Conservation (phyloP, 306 rosid species). For the Leucaena leucocephala region DNA sequence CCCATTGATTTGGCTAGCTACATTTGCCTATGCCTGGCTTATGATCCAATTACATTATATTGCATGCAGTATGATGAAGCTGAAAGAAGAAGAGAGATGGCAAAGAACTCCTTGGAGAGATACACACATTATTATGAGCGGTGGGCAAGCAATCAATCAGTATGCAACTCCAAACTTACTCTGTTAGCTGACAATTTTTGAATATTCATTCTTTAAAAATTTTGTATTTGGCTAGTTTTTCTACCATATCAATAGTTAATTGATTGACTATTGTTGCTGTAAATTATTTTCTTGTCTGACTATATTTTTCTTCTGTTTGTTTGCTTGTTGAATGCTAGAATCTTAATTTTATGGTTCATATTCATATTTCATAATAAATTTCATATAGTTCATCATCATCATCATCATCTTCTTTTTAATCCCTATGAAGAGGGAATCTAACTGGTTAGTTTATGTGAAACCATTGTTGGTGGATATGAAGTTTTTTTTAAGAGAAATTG, state of each 20-base stretch:
- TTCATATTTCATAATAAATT: not conserved
- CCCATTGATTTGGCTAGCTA: not conserved
- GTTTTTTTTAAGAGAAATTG: not conserved
- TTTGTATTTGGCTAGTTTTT: slow-evolving; percentile 28
- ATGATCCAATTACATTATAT: slow-evolving; percentile 32
- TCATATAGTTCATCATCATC: no score
- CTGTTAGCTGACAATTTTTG: not conserved
- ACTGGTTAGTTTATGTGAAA: not conserved
- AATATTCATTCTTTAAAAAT: not conserved
- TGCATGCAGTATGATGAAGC: slow-evolving; percentile 64
- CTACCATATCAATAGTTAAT: slow-evolving; percentile 1
- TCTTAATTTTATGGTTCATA: not conserved
- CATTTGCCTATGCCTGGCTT: slow-evolving; percentile 26
- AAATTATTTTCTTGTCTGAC: not conserved
- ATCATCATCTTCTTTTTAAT: not conserved
- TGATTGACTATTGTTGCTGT: slow-evolving; percentile 6
- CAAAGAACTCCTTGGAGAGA: slow-evolving; percentile 96
- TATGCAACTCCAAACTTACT: slow-evolving; percentile 40
- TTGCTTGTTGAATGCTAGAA: slow-evolving; percentile 8
- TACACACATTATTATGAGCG: slow-evolving; percentile 98
- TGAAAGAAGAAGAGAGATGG: slow-evolving; percentile 97
- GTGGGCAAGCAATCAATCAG: slow-evolving; percentile 98
- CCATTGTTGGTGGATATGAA: not conserved
- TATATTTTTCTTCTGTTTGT: not conserved
- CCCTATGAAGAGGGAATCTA: not conserved